A percentile compares a stretch with the other conserved stretches of the same genome.
These are phyloP conservation scores for Sporothrix curviconia DNA, from an alignment of 2,329 filamentous ascomycete species.

Conservation along the genomic window DNA sequence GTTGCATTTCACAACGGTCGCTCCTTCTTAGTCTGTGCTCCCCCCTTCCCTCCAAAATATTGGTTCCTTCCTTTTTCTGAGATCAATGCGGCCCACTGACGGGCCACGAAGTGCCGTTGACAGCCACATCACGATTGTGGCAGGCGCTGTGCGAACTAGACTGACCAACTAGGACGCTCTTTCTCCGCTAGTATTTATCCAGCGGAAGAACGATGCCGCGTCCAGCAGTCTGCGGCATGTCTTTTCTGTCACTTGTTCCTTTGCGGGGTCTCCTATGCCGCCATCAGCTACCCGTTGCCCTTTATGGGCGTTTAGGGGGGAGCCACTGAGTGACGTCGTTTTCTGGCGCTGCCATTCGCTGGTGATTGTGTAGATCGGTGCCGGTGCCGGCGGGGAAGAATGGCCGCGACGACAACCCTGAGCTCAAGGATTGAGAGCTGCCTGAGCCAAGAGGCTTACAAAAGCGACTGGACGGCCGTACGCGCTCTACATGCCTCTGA, in stretches of 20 bases:
- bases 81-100: too few relatives aligned
- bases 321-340: conserved; percentile 4
- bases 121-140: too few relatives aligned
- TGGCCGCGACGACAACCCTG: too few relatives aligned
- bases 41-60: background rate
- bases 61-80: background rate
- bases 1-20: too few relatives aligned
- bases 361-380: background rate
- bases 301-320: background rate
- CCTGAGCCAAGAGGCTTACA: too few relatives aligned
- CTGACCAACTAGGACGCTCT: too few relatives aligned
- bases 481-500: too few relatives aligned
- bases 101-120: too few relatives aligned
- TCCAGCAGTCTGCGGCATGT: background rate
- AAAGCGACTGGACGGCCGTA: too few relatives aligned
- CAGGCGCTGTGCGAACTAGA: too few relatives aligned
- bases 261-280: conserved; percentile 6
- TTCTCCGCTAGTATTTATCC: too few relatives aligned
- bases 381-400: background rate
- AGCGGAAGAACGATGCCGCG: conserved; percentile 5
- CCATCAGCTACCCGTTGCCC: background rate
- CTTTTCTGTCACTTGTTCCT: background rate
- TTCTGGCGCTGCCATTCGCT: background rate
- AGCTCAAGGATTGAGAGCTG: too few relatives aligned
- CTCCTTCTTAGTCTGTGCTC: background rate